A percentile compares a stretch with the other conserved stretches of the same genome.
These are phyloP conservation scores for Aspergillus baeticus DNA, from an alignment of 495 filamentous ascomycete species.

Conservation along the genomic window DNA sequence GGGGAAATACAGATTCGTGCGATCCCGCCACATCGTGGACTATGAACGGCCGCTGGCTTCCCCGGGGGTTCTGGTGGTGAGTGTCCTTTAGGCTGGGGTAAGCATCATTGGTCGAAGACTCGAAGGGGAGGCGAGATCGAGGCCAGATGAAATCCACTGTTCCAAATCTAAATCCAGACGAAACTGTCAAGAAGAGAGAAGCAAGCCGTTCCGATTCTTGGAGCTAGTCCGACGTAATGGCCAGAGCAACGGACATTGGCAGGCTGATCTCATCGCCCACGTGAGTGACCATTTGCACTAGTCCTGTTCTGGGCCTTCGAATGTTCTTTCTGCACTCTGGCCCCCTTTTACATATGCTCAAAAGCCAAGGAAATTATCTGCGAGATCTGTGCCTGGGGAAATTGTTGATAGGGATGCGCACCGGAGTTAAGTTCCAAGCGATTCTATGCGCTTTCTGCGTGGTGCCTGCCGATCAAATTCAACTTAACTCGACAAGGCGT, in stretches of 20 bases:
- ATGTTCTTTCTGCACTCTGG: not conserved
- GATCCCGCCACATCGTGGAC: constrained; percentile 86
- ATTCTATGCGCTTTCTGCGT: not conserved
- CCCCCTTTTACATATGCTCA: not conserved
- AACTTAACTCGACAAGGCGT: no score
- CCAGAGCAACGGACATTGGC: constrained; percentile 2
- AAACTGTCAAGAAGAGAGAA: not conserved
- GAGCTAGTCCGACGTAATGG: constrained; percentile 2
- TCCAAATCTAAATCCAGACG: not conserved
- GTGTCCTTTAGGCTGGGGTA: constrained; percentile 20
- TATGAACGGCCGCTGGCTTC: constrained; percentile 7
- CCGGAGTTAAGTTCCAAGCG: not conserved
- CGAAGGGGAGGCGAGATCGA: not conserved
- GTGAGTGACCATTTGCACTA: no score
- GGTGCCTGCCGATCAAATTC: constrained; percentile 4
- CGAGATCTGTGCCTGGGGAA: no score
- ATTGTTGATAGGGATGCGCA: not conserved
- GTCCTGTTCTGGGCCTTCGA: constrained; percentile 4
- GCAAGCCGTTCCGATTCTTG: not conserved
- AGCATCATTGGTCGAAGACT: constrained; percentile 17
- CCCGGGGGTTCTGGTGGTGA: constrained; percentile 21
- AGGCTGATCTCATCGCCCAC: constrained; percentile 7
- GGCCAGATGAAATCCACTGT: not conserved
- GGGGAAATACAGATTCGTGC: constrained; percentile 83
- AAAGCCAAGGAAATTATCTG: not conserved